Percentiles rank a stretch among this genome's conserved stretches.
Conservation (phyloP, 2,329 filamentous ascomycete genomes). For the Aspergillus calidoustus region DNA sequence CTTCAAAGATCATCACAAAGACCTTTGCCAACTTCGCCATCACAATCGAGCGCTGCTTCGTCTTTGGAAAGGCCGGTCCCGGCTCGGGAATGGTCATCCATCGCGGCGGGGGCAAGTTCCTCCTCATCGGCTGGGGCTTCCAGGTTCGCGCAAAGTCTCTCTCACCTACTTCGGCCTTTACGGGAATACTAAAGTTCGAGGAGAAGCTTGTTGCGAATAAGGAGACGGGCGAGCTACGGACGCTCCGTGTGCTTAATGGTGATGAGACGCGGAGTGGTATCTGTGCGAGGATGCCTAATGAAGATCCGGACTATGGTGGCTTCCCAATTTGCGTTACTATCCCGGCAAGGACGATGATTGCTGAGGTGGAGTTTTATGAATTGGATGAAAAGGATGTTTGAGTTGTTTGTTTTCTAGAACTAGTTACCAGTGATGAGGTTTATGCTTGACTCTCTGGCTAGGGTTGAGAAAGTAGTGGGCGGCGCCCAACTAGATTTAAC, state of each 20-base stretch:
- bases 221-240: slow-evolving; percentile 42
- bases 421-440: no score
- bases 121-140: slow-evolving; percentile 54
- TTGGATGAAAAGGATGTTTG: slow-evolving; percentile 7
- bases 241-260: slow-evolving; percentile 46
- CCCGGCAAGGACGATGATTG: slow-evolving; percentile 54
- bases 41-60: slow-evolving; percentile 49
- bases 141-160: slow-evolving; percentile 39
- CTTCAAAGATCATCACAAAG: slow-evolving; percentile 33
- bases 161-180: slow-evolving; percentile 44
- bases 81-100: slow-evolving; percentile 52
- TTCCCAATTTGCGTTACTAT: slow-evolving; percentile 55
- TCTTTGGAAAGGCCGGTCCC: slow-evolving; percentile 50
- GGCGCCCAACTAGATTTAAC: no score
- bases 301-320: slow-evolving; percentile 60
- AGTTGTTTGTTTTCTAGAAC: neutral
- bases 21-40: slow-evolving; percentile 41
- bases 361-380: slow-evolving; percentile 23
- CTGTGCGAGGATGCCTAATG: slow-evolving; percentile 60
- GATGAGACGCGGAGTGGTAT: slow-evolving; percentile 55
- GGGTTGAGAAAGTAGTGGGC: no score
- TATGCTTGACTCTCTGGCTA: no score
- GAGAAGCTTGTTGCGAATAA: slow-evolving; percentile 44
- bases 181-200: slow-evolving; percentile 48
- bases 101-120: slow-evolving; percentile 43